Base-by-base conservation (phyloP, 225 moss, liverwort and hornwort species). In the Rhytidiadelphus loreus region DNA sequence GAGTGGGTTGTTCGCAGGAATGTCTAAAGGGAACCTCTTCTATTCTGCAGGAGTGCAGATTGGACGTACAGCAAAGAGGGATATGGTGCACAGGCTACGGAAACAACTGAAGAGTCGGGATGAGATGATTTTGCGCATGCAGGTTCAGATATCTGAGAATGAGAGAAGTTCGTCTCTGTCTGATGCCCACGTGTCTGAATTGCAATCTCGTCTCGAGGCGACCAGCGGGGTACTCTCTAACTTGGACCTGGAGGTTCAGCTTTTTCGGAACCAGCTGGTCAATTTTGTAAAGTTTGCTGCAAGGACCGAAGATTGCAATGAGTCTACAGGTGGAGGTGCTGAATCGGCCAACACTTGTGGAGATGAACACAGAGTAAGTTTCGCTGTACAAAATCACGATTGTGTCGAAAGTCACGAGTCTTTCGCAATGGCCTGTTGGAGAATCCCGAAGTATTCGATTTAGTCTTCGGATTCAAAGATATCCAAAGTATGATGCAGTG, bases 21-120 rank as follows among this genome's bases (percentile, higher is more conserved):
- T 73, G 15, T 55, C n/a, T 81, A 60, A 69, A 72, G 44, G 41
- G 90, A 81, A 81, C 72, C 44, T 89, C 52, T 80, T 86, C 55
- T 73, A 37, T 85, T 76, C 81, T 88, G 10, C 92, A 90, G 92
- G 90, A 83, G 75, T 88, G 63, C 92, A 86, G 78, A 76, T 88
- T 53, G 89, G 91, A 61, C 85, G 90, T 79, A 48, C 92, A 87
- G 80, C 83, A 52, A 91, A 91, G 88, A 88, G 95, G 78, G 95
- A 98, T 80, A 96, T 94, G 96, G 92, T 98, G 88, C 96, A 92
- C 91, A 95, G 94, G 84, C 81, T 98, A 83, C 93, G 96, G 84
- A 96, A 96, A 85, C 98, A 98, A 87, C 89, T 96, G 85, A 98
- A 95, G 90, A 96, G 96, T 84, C 95, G 98, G 66, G 96, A 98